These are phyloP conservation scores for Dictyostelium brefeldianum DNA, from an alignment of 78 protist genomes.

Conservation along the genomic window DNA sequence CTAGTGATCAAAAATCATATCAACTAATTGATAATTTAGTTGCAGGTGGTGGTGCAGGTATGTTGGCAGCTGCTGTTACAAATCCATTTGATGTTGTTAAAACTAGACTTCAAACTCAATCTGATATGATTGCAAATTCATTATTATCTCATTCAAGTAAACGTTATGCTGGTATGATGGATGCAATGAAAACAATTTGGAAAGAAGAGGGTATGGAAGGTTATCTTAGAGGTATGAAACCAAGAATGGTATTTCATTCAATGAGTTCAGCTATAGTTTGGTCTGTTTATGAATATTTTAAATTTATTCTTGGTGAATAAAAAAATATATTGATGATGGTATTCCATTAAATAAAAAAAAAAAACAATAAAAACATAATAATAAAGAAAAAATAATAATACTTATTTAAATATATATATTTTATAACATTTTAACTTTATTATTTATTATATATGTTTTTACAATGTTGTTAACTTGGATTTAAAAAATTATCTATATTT, in stretches of 20 bases:
- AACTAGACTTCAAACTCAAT: conserved; percentile 86
- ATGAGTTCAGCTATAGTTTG: conserved; percentile 84
- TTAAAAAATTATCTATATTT: conserved; percentile 16
- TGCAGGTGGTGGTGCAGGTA: conserved; percentile 88
- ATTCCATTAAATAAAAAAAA: not conserved
- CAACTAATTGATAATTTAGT: conserved; percentile 38
- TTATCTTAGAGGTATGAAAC: conserved; percentile 68
- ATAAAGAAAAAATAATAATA: not conserved
- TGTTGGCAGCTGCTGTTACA: conserved; percentile 82
- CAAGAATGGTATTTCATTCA: conserved; percentile 81
- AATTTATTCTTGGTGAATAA: conserved; percentile 52
- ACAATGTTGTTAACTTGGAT: not conserved
- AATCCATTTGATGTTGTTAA: conserved; percentile 89
- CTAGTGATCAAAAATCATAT: conserved; percentile 17
- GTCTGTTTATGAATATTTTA: conserved; percentile 77
- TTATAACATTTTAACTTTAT: not conserved
- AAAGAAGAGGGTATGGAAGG: conserved; percentile 70
- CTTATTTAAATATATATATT: not conserved
- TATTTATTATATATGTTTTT: not conserved
- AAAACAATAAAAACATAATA: not conserved
- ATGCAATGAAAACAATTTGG: conserved; percentile 75
- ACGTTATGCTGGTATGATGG: conserved; percentile 76
- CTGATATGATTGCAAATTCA: conserved; percentile 32
- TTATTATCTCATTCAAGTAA: not conserved
- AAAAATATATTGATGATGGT: too few species aligned